Conservation (phyloP, 345 rosid genomes). For the Citrus sp. region DNA sequence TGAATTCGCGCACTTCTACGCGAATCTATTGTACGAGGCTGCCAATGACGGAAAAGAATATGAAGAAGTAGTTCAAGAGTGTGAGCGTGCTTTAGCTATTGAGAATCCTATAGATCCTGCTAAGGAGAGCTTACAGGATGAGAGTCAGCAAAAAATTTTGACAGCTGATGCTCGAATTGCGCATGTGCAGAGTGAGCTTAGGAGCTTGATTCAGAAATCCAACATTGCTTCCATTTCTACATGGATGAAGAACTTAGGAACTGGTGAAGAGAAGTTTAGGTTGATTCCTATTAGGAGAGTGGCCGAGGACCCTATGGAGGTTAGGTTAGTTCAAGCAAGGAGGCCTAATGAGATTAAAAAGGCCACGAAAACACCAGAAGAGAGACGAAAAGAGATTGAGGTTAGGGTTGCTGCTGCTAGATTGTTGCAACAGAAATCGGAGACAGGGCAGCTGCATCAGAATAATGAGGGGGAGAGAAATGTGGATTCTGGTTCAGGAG, state of each 20-base stretch:
- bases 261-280: slow-evolving; percentile 78
- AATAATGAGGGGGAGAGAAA: slow-evolving; percentile 25
- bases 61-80: slow-evolving; percentile 81
- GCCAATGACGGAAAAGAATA: slow-evolving; percentile 80
- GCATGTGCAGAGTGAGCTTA: slow-evolving; percentile 73
- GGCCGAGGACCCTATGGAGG: slow-evolving; percentile 90
- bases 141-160: slow-evolving; percentile 70
- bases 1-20: slow-evolving; percentile 81
- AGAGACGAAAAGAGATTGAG: slow-evolving; percentile 91
- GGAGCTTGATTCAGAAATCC: slow-evolving; percentile 70
- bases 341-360: slow-evolving; percentile 94
- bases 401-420: slow-evolving; percentile 93
- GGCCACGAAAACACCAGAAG: slow-evolving; percentile 88
- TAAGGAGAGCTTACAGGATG: slow-evolving; percentile 79
- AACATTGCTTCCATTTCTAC: slow-evolving; percentile 67
- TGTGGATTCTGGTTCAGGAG: slow-evolving; percentile 39
- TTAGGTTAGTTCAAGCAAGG: slow-evolving; percentile 61
- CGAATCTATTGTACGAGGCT: slow-evolving; percentile 77
- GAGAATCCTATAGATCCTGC: slow-evolving; percentile 86
- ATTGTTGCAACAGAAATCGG: slow-evolving; percentile 81
- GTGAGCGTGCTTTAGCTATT: slow-evolving; percentile 75
- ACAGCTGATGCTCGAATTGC: slow-evolving; percentile 71
- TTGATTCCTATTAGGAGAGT: slow-evolving; percentile 68
- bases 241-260: slow-evolving; percentile 83
- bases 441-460: slow-evolving; percentile 27